phyloP scores from a whole-genome alignment of 306 rosid species.

The Dryas drummondii region DNA sequence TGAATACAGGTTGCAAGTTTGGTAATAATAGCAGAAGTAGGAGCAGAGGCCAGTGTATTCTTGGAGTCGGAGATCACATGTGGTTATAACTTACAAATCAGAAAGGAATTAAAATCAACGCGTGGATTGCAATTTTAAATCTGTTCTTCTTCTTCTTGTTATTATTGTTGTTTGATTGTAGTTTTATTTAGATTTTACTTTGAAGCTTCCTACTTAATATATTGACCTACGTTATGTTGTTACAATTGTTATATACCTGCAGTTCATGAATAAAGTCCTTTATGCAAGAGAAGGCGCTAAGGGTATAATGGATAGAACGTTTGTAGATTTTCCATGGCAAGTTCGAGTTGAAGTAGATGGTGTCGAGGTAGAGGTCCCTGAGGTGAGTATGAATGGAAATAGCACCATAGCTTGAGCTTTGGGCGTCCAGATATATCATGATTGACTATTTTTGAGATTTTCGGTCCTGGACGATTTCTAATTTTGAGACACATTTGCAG shows the following conservation, averaged over 20 bases:
- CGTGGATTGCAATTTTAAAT: slow-evolving; percentile 1
- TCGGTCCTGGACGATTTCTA: background rate
- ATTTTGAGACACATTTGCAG: slow-evolving; percentile 40
- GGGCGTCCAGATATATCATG: background rate
- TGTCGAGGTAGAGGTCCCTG: slow-evolving; percentile 97
- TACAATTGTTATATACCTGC: slow-evolving; percentile 35
- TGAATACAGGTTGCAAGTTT: background rate
- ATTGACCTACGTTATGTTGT: slow-evolving; percentile 2
- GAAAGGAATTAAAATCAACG: background rate
- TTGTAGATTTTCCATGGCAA: slow-evolving; percentile 92
- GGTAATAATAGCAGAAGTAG: background rate
- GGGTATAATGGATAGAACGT: slow-evolving; percentile 93
- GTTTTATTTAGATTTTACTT: background rate
- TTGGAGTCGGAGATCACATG: background rate
- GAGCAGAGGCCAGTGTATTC: background rate
- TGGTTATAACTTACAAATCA: background rate
- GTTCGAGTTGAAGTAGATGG: slow-evolving; percentile 94
- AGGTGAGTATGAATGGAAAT: slow-evolving; percentile 52
- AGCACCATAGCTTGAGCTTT: background rate
- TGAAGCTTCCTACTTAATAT: background rate
- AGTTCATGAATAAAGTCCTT: slow-evolving; percentile 99
- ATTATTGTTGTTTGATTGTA: background rate
- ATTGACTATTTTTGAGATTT: slow-evolving; percentile 5
- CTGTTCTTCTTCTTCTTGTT: background rate
- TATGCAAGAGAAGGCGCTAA: slow-evolving; percentile 99